Conservation (phyloP, 495 filamentous ascomycete genomes). For the Venustampulla echinocandica region DNA sequence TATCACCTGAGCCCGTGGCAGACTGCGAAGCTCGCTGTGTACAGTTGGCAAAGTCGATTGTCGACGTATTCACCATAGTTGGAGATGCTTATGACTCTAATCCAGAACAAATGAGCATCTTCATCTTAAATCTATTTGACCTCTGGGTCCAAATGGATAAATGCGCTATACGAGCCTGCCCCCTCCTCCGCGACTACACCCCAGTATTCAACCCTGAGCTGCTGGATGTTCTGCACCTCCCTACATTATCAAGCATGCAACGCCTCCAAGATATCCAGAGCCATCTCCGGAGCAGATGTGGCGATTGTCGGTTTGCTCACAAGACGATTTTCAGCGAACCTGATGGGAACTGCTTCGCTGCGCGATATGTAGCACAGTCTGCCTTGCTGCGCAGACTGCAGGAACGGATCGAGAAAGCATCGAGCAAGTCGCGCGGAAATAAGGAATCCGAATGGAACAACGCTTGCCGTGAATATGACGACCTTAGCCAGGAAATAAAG, state of each 20-base stretch:
- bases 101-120: slow-evolving; percentile 27
- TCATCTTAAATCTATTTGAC: slow-evolving; percentile 15
- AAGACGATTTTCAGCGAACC: slow-evolving; percentile 32
- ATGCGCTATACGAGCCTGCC: slow-evolving; percentile 7
- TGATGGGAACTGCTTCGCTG: slow-evolving; percentile 32
- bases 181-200: slow-evolving; percentile 8
- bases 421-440: slow-evolving; percentile 12
- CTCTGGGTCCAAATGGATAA: slow-evolving; percentile 13
- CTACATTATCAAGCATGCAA: slow-evolving; percentile 26
- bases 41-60: slow-evolving; percentile 29
- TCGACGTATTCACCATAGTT: slow-evolving; percentile 25
- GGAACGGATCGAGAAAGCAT: slow-evolving; percentile 25
- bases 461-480: slow-evolving; percentile 24
- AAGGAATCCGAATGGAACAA: slow-evolving; percentile 32
- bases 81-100: slow-evolving; percentile 36
- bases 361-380: slow-evolving; percentile 27
- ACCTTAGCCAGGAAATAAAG: slow-evolving; percentile 23
- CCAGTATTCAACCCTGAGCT: slow-evolving; percentile 21
- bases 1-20: slow-evolving; percentile 1
- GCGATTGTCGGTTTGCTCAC: slow-evolving; percentile 4
- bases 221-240: slow-evolving; percentile 34
- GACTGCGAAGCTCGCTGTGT: slow-evolving; percentile 7
- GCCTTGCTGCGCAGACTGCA: slow-evolving; percentile 21
- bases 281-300: slow-evolving; percentile 29
- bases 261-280: slow-evolving; percentile 33